Base-by-base conservation (phyloP, 2,329 filamentous ascomycete species). In the Fusarium circinatum region DNA sequence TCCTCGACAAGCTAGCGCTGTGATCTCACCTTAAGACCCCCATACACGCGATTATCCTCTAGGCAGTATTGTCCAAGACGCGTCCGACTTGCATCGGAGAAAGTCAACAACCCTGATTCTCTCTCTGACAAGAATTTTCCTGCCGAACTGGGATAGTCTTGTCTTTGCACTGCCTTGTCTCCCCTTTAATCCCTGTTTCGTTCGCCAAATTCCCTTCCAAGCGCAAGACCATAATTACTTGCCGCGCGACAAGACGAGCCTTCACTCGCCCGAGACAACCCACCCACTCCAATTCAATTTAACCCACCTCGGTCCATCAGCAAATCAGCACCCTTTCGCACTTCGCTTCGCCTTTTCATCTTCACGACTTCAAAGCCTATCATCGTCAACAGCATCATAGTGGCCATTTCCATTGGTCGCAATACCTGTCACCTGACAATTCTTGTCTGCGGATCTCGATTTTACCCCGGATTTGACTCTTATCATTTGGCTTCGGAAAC, bases 271-370 rank as follows among this genome's bases (percentile, higher is more conserved):
- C 71, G 71, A 78, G 78, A 79, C 76, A 79, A 65, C 66, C 70
- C 77, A 73, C 79, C 74, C 78, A 76, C 71, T 65, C 68, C 48
- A 48, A 65, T 52, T 67, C 65, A 66, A 73, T 74, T 74, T 74
- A 78, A 78, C 73, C 77, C 77, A 78, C 76, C 75, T 66, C 73
- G 68, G 62, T 60, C 65, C 70, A 67, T 72, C 80, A 83, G 82
- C 86, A 88, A 88, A 88, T 88, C 87, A 89, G 84, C 84, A 82
- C 82, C 78, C 82, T 82, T 80, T 79, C 62, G 76, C 78, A 76
- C 79, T 78, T 81, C 78, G 77, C 78, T 75, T 81, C 76, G 76
- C 76, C 78, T 73, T 75, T 76, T 82, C 79, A 77, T 81, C 80
- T 78, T 81, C 80, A 81, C 84, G 77, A 83, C 81, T 80, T 79